Evolutionary conservation across 2,329 filamentous ascomycete species (phyloP), one percentile per base, ranked within the genome.

Genomic region (Hypoxylon sp.): DNA sequence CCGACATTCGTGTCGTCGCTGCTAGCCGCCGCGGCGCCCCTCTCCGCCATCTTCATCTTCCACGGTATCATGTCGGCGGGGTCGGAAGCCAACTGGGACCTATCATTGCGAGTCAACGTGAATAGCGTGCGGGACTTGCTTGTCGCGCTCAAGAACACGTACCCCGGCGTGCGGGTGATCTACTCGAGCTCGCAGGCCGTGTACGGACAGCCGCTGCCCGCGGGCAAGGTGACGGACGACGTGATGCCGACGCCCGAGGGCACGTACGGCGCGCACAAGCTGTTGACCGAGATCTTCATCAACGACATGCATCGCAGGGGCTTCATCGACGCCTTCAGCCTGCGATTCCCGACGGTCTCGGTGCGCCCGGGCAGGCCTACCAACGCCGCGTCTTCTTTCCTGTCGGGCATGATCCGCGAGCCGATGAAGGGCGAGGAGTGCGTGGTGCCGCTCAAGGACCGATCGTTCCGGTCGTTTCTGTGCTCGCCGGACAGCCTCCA

Each of bases 61-160:
- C 89, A 91, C 77, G 89, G 89, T 68, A 89, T 90, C 81, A 90
- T 91, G 89, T 90, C 88, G 0, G 85, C 85, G 11, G 87, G 87
- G 5, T 86, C 87, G 14, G 88, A 90, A 77, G 85, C 86, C 45
- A 84, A 90, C 77, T 87, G 86, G 68, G 85, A 87, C 55, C 80
- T 89, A 1, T 87, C 87, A 2, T 81, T 89, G 67, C 81, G 80
- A 43, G 87, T 90, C 56, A 90, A 91, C 75, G 82, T 90, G 52
- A 85, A 90, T 70, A 86, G 85, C 43, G 86, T 88, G 11, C 83
- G 86, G 23, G 78, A 80, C 43, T 73, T 90, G 1, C 80, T 90
- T 4, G 59, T 80, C 2, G 84, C 81, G 6, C 82, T 90, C 17
- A 80, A 84, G 23, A 73, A 77, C 17, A 80, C 79, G 28, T 82